Conservation (phyloP, 1,139 yeast species). For the Suhomyces coccinellae region DNA sequence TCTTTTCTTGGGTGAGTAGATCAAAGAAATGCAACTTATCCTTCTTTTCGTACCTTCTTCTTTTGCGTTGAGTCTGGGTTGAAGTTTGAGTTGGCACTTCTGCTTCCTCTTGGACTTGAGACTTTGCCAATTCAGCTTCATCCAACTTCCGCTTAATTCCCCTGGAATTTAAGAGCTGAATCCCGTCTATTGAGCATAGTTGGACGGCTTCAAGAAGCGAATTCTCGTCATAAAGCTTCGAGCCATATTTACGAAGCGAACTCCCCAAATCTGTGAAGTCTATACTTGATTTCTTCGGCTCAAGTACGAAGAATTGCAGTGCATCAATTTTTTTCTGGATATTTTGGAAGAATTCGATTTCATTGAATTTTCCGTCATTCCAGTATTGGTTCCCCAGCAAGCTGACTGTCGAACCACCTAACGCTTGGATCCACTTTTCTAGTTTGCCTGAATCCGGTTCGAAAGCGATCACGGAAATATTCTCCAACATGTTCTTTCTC, state of each 20-base stretch:
- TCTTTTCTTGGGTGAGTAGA: conserved; percentile 17
- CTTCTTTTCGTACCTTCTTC: conserved; percentile 35
- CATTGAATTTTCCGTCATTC: background rate
- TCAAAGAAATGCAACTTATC: conserved; percentile 37
- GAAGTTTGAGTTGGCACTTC: conserved; percentile 3
- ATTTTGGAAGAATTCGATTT: conserved; percentile 5
- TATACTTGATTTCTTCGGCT: background rate
- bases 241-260: background rate
- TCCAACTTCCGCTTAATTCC: conserved; percentile 6
- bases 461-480: conserved; percentile 14
- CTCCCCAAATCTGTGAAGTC: background rate
- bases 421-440: conserved; percentile 17
- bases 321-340: conserved; percentile 2
- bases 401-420: conserved; percentile 14
- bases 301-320: conserved; percentile 1
- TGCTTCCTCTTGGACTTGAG: too few species aligned
- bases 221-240: conserved; percentile 2
- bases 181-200: background rate
- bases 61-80: conserved; percentile 21
- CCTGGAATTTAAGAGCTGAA: conserved; percentile 1
- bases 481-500: conserved; percentile 18
- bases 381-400: conserved; percentile 2
- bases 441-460: conserved; percentile 11
- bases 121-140: background rate
- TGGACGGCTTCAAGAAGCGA: conserved; percentile 9